Evolutionary conservation across 2,329 filamentous ascomycete genomes (phyloP), one percentile per base, ranked within the genome.

Genomic region (Aurifilum marmelostoma): DNA sequence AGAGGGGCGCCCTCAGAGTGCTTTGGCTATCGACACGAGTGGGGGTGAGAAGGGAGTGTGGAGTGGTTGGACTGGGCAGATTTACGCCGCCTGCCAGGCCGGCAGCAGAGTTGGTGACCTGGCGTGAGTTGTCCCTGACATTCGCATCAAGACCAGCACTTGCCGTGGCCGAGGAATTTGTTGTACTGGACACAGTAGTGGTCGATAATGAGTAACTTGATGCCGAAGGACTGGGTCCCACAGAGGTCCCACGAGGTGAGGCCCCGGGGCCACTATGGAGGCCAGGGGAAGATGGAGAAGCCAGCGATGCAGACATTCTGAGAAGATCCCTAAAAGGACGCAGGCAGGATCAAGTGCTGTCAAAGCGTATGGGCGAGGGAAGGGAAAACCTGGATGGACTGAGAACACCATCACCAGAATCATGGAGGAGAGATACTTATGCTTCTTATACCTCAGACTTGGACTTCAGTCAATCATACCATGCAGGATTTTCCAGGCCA

Each of bases 301-400:
- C n/a, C n/a, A n/a, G 61, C 7, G 43, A 50, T 14, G n/a, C 41
- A 34, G 61, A 32, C 61, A 63, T 63, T n/a, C 16, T 63, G 41
- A 27, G 29, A 24, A 27, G 29, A 24, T 43, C 59, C 37, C n/a
- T 41, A 41, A 27, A 43, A 62, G 37, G 59, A 62, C 24, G 16
- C n/a, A 9, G 59, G 7, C 37, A 16, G 4, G 21, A 62, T 62
- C n/a, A 34, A 16, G 7, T n/a, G 18, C 29, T 6, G 16, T n/a
- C 7, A 37, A 59, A 59, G 32, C 34, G 12, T 8, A 39, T n/a
- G 11, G 58, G 32, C 8, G 34, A 60, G 37, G 32, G 21, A 24
- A 9, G 3, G 29, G 14, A 2, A 7, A 29, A 16, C 1, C 24
- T 56, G 52, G 24, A 29, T 29, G 52, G 6, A 32, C 52, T 9